Conservation (phyloP, 768 basidiomycete species). For the Phaeotremella skinneri region DNA sequence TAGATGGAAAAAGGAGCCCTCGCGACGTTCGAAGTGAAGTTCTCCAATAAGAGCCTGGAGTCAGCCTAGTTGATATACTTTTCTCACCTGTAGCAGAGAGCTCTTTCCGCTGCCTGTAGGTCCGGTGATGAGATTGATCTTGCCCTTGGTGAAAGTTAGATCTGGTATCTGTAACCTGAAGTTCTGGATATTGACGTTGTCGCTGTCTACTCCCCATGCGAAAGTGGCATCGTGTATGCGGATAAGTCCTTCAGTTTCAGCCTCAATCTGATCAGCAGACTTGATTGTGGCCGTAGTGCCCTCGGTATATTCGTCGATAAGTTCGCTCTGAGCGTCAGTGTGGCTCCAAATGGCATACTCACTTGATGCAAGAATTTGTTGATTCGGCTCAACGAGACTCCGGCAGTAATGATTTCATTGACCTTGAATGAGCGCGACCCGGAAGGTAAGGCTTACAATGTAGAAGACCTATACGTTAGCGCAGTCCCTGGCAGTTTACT, state of each 20-base stretch:
- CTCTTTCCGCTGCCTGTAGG: conserved; percentile 52
- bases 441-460: conserved; percentile 14
- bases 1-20: conserved; percentile 66
- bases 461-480: conserved; percentile 34
- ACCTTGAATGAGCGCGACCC: conserved; percentile 3
- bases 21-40: conserved; percentile 51
- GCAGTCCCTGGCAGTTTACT: neutral
- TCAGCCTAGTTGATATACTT: conserved; percentile 2
- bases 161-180: conserved; percentile 50
- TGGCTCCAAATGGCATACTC: too few species aligned
- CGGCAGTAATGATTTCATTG: conserved; percentile 53
- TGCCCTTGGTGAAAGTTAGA: conserved; percentile 50
- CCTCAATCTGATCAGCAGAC: conserved; percentile 30
- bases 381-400: conserved; percentile 66
- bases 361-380: conserved; percentile 57
- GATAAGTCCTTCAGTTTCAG: conserved; percentile 41
- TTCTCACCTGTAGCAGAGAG: conserved; percentile 39
- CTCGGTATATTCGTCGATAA: conserved; percentile 44
- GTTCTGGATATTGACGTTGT: conserved; percentile 56
- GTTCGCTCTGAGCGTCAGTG: conserved; percentile 36
- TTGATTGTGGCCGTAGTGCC: conserved; percentile 21
- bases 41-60: conserved; percentile 53
- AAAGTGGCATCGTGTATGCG: conserved; percentile 49
- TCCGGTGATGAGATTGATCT: conserved; percentile 53
- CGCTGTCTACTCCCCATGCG: conserved; percentile 42